Evolutionary conservation across 2,329 filamentous ascomycete species (phyloP), one percentile per base, ranked within the genome.

Genomic region (Chlorencoelia australis): DNA sequence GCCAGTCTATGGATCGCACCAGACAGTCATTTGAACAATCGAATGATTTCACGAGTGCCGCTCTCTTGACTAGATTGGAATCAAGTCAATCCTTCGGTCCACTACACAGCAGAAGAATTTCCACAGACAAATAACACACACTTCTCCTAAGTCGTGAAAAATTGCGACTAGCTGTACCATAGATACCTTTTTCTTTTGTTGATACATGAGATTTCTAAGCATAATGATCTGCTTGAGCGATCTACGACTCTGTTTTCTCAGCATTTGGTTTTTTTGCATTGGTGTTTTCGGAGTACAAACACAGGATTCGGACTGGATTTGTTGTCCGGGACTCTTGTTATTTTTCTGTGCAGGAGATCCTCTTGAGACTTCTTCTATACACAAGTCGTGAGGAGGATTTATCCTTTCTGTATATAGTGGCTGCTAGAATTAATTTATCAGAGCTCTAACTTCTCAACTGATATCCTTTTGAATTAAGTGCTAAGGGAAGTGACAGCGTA

Each of bases 1-100:
- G 88, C 33, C 76, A 78, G 44, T 94, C 86, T 0, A 89, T 94
- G 75, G 91, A 96, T 54, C 77, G 81, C 17, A 75, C 85, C 13
- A 72, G 87, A 49, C 73, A 82, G 8, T 89, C 83, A 58, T 94
- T 86, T 56, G 89, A 95, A 61, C 77, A 76, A 24, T 91, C 80
- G 58, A 82, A 78, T 51, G 91, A 96, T 52, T 94, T 95, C 54
- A 94, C 89, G 0, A 88, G 83, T 18, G 88, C 88, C 10, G 86
- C 86, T 24, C 78, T 89, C 56, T 64, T 98, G 47, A 80, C 79
- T 31, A 73, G 87, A 44, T 75, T 94, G 47, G 91, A 95, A 64
- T 88, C 82, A 16, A 75, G 69, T 33, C 72, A 75, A 29, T 52
- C 51, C 7, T 41, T 51, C 39, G 48, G 43, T 4, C 52, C 47